Base-by-base conservation (phyloP, 768 basidiomycete species). In the Russula ochroleuca region DNA sequence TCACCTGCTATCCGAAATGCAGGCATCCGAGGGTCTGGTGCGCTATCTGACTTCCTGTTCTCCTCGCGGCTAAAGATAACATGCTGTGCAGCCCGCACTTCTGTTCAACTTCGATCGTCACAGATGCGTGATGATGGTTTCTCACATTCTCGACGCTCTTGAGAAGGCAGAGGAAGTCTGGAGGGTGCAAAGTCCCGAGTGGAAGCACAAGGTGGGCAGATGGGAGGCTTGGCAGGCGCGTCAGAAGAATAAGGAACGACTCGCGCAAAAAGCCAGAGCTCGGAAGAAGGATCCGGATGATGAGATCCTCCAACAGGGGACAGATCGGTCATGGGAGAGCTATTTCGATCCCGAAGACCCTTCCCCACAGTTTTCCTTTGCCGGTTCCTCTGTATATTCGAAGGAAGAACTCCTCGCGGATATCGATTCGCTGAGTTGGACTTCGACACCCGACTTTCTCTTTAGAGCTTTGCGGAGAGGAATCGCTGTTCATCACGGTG, bases 401-500 rank as follows among this genome's bases (percentile, higher is more conserved):
- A 76, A 74, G 59, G 69, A 72, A 11, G 81, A 84, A 48, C 75
- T 89, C 19, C 73, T 81, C 1, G 75, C 78, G 19, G 82, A 85
- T 45, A 75, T 86, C 23, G 23, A 52, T 10, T 63, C 73, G 1
- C 72, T 87, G 52, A 64, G 56, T 53, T 78, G 74, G 57, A 72
- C 70, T 9, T 66, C 68, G 2, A 70, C 74, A 1, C 78, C 76
- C 2, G 28, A 52, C n/a, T 84, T 83, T 81, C 77, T 79, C 5
- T 57, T 84, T 28, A 63, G 59, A 13, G 83, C 82, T 7, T 72
- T 90, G 53, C 71, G 72, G 54, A 76, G 88, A 37, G 87, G 87
- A 35, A 80, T 90, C 33, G 87, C 81, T 0, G 80, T 90, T 13
- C 87, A 90, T 67, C 88, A 89, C 71, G 69, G 83, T 10, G 87